Evolutionary conservation across 148 eudicot species (phyloP).

Genomic region (Dysphania ambrosioides): DNA sequence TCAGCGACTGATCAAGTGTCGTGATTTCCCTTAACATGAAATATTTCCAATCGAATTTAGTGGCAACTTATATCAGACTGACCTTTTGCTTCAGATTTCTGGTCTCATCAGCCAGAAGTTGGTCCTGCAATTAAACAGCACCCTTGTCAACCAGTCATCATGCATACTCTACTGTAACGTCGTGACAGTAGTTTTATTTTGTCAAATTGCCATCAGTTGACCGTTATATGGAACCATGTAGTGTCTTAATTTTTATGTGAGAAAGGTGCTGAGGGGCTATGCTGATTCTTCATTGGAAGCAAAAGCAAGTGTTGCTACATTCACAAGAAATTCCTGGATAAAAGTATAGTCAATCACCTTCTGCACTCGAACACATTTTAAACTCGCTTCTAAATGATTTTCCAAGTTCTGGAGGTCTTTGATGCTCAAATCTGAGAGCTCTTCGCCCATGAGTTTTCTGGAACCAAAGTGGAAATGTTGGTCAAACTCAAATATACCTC

Average conservation of each 20-base stretch:
- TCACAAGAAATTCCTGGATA: background rate
- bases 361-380: slow-evolving; percentile 45
- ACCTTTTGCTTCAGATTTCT: slow-evolving; percentile 51
- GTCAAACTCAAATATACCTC: background rate
- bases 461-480: background rate
- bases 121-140: slow-evolving; percentile 41
- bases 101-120: slow-evolving; percentile 43
- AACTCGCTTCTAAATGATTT: slow-evolving; percentile 53
- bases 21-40: background rate
- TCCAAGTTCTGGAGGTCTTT: slow-evolving; percentile 62
- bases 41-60: background rate
- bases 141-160: no score
- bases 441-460: slow-evolving; percentile 73
- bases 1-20: background rate
- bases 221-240: no score
- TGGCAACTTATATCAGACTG: background rate
- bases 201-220: no score
- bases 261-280: no score
- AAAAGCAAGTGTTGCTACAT: no score
- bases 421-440: slow-evolving; percentile 54
- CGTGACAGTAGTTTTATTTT: no score
- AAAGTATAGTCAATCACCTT: slow-evolving; percentile 33
- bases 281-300: no score
- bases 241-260: no score
- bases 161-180: no score